Conservation (phyloP, 805 yeast genomes). For the Hanseniaspora clermontiae region DNA sequence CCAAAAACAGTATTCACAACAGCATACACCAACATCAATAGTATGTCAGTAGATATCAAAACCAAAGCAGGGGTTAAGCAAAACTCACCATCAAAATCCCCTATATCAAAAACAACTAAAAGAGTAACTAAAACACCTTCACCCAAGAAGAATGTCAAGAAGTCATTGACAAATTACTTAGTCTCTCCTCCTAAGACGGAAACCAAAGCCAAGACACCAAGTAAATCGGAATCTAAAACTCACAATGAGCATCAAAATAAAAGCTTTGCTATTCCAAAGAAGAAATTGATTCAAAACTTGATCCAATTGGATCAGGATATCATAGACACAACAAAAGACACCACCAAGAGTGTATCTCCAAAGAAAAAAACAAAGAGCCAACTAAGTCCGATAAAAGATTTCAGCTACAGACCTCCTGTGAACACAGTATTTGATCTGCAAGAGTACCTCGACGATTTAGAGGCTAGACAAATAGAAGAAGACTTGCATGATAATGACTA, state of each 20-base stretch:
- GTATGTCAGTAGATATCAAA: background rate
- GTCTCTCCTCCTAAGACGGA: conserved; percentile 6
- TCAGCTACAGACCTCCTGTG: conserved; percentile 35
- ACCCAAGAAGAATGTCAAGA: background rate
- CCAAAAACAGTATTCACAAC: background rate
- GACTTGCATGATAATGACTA: conserved; percentile 23
- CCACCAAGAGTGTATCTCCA: background rate
- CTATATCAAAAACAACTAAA: background rate
- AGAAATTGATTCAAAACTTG: conserved; percentile 2
- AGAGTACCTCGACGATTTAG: conserved; percentile 15
- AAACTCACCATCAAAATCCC: conserved; percentile 1
- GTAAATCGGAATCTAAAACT: background rate
- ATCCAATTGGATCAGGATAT: conserved; percentile 1
- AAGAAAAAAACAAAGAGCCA: conserved; percentile 4
- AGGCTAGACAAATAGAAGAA: background rate
- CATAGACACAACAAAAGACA: background rate
- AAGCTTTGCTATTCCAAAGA: background rate
- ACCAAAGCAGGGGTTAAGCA: background rate
- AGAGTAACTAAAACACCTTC: conserved; percentile 8
- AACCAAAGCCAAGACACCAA: background rate
- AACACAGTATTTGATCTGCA: conserved; percentile 35
- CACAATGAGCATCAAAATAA: background rate
- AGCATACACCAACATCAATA: no score
- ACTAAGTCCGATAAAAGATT: conserved; percentile 19
- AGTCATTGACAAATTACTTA: background rate